Evolutionary conservation across 768 basidiomycete genomes (phyloP), one percentile per base, ranked within the genome.

Genomic region (Russula sp.): DNA sequence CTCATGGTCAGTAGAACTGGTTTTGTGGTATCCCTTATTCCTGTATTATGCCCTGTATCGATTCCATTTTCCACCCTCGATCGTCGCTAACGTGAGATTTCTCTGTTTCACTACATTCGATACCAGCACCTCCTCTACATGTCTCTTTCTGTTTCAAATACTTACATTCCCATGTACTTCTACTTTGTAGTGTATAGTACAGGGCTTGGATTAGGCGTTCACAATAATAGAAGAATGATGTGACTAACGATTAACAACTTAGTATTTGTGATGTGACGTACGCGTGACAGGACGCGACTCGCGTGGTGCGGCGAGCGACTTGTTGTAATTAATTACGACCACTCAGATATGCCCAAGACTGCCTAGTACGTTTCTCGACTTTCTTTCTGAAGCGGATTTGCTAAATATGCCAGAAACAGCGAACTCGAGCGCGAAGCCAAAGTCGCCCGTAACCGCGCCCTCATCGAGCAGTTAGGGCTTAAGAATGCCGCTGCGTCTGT

Each of bases 391-490:
- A 5, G 4, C 16, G 14, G 2, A 42, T 14, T 0, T 0, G 14
- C 36, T 60, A 22, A 49, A 46, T 26, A 28, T 5, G 28, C 34
- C 48, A 42, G 67, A 28, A 14, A 48, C 61, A 84, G 84, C 49
- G 91, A 92, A 75, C 76, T 81, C 24, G 87, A 91, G 68, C 85
- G 91, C 22, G 85, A 89, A 72, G 86, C 84, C 10, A 93, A 91
- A 70, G 91, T 93, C 51, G 90, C 88, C 14, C 82, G 88, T 57
- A 94, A 94, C 72, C 85, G 83, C 49, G 86, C 84, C 3, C 77
- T 92, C 10, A 79, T 94, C 42, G 85, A 89, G 67, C 75, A 90
- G 70, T 81, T 93, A 20, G 84, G 89, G 20, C 78, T 90, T 36
- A 81, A 83, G 69, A 82, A 82, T 68, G 84, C 83, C 1, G 79